Base-by-base conservation (phyloP, 2,329 filamentous ascomycete species). In the Ceratocystis alfenasii region DNA sequence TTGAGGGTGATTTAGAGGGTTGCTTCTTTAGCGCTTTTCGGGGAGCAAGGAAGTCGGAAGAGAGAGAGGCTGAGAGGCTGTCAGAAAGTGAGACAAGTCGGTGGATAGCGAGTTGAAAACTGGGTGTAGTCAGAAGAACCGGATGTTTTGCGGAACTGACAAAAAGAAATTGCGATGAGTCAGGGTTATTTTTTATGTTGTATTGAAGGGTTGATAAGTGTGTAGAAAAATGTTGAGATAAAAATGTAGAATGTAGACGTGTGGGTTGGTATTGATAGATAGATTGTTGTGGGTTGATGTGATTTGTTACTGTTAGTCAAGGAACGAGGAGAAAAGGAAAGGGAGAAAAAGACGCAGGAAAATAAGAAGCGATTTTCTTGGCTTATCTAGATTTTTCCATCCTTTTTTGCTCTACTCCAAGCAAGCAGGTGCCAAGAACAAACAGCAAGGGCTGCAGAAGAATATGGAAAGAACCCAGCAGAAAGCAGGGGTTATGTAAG, bases 1-100 rank as follows among this genome's bases (percentile, higher is more conserved):
- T 15, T 41, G 36, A 15, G 41, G 53, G 10, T 63, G 50, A 15
- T 41, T 17, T n/a, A 45, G 60, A 67, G 55, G 44, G 64, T 44
- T 64, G 64, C 61, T 64, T 68, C 64, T 65, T 63, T 67, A 57
- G 62, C 66, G 28, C 66, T 67, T 65, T 41, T 41, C 10, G 36
- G 36, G 36, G 30, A 22, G 30, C 36, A 22, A 22, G 46, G 30
- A 45, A 15, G 30, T 7, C 55, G 28, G 57, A 30, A 30, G 28
- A 30, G 63, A 48, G 3, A 10, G 46, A 20, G 48, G 28, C 15
- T 33, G 30, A 41, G 48, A 41, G 25, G 28, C 8, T 20, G 12
- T 17, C 20, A 20, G 5, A 10, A 17, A 20, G 10, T 60, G 28
- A 20, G 8, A 41, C 22, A 41, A 30, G 36, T 41, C 28, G 41